Percentiles rank a stretch among this genome's conserved stretches.
Conservation (phyloP, 768 basidiomycete genomes). For the Tulasnella sp. region DNA sequence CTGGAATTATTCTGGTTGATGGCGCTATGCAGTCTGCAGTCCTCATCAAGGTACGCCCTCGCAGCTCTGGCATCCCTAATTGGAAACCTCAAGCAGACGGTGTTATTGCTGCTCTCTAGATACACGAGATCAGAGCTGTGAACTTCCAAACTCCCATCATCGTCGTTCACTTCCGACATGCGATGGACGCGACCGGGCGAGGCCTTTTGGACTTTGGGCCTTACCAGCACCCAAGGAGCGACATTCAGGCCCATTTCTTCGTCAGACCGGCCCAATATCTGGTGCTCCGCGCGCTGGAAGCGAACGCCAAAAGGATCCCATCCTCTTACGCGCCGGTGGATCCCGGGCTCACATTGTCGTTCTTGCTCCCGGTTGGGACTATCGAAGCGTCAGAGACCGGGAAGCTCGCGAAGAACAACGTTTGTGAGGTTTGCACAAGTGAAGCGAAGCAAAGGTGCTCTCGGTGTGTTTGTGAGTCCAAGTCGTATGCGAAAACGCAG, state of each 20-base stretch:
- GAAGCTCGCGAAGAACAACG: constrained; percentile 44
- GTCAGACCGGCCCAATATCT: constrained; percentile 40
- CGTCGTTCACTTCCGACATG: neutral
- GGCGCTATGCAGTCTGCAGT: neutral
- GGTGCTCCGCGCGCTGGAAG: constrained; percentile 44
- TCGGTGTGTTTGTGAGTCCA: constrained; percentile 42
- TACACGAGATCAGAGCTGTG: neutral
- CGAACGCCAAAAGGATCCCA: constrained; percentile 45
- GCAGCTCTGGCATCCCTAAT: too few relatives aligned
- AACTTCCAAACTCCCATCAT: neutral
- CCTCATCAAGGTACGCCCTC: neutral
- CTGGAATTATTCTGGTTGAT: neutral
- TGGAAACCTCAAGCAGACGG: neutral
- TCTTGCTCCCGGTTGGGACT: constrained; percentile 48
- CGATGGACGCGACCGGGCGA: neutral
- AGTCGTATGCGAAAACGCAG: neutral
- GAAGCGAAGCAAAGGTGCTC: constrained; percentile 45
- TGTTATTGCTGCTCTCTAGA: neutral
- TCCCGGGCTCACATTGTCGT: constrained; percentile 42
- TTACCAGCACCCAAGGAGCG: neutral
- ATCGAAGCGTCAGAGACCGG: constrained; percentile 48
- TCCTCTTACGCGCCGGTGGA: constrained; percentile 41
- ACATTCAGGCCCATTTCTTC: neutral
- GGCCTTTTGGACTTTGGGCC: neutral
- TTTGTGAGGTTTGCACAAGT: constrained; percentile 50